Evolutionary conservation across 2,329 filamentous ascomycete genomes (phyloP), one percentile per base, ranked within the genome.

Genomic region (Talaromyces sp.): DNA sequence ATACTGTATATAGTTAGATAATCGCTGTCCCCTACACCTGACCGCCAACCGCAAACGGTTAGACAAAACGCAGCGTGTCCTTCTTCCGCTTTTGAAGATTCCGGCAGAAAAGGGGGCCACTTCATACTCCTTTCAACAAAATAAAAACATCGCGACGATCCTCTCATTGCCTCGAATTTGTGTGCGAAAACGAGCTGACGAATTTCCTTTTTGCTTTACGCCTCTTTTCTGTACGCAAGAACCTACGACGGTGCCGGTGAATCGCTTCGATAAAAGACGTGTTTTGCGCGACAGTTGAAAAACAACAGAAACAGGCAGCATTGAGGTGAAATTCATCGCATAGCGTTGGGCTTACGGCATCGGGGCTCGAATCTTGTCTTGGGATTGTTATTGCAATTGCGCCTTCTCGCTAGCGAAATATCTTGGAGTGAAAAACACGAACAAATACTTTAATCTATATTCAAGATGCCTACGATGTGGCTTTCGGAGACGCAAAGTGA

Each of bases 401-500:
- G 25, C n/a, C 2, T 9, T 33, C 7, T 40, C 19, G 17, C 8
- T n/a, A 9, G 17, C 4, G 6, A 3, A 7, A 3, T 19, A 33
- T n/a, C 11, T 13, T 7, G 45, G 28, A 33, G 11, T 2, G 19
- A 31, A 13, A n/a, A 19, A 22, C 22, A 46, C 13, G 8, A 10
- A 6, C n/a, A 17, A 46, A 22, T 40, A 25, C 31, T 36, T 17
- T 7, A 3, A 13, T 19, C 10, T 33, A 35, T 33, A 2, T 53
- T 62, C 70, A 83, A 74, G 55, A 89, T 92, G 89, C 89, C 88
- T 70, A 88, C 90, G 61, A 95, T 96, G 89, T 97, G 93, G 93
- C 83, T 97, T 70, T 89, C 92, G 68, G 93, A 97, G 78, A 85
- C 89, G 72, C 93, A 97, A 77, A 97, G 93, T 96, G 82, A 70